phyloP scores from a whole-genome alignment of 495 filamentous ascomycete species.

The Trypethelium eluteriae region DNA sequence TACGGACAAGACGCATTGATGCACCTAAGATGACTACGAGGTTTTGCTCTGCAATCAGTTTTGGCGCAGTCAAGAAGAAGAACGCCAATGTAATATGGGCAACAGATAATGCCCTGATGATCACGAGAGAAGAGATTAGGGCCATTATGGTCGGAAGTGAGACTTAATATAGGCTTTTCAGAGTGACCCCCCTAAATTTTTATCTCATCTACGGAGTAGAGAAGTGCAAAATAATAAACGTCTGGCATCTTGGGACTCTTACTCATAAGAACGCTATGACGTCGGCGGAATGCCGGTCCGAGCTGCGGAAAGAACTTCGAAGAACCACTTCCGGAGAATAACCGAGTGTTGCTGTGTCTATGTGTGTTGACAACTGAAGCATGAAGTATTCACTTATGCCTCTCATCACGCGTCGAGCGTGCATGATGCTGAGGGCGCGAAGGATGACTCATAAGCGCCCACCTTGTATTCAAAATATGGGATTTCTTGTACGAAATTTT shows the following conservation, averaged over 20 bases:
- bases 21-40: conserved; percentile 78
- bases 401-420: not conserved
- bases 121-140: conserved; percentile 64
- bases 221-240: not conserved
- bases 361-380: not conserved
- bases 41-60: conserved; percentile 64
- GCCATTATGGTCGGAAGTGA: conserved; percentile 50
- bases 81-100: conserved; percentile 75
- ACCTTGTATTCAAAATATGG: not conserved
- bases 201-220: too few relatives aligned
- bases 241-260: not conserved
- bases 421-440: not conserved
- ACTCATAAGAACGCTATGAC: not conserved
- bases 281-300: not conserved
- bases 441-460: not conserved
- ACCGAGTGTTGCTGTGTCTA: not conserved
- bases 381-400: not conserved
- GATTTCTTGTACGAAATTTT: not conserved
- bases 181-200: not conserved
- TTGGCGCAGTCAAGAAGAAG: conserved; percentile 69
- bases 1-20: conserved; percentile 63
- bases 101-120: conserved; percentile 70
- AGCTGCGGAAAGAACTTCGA: too few relatives aligned
- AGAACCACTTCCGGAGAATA: not conserved
- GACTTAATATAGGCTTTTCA: too few relatives aligned